phyloP scores from a whole-genome alignment of 2,329 filamentous ascomycete genomes.

The Neonectria ditissima region DNA sequence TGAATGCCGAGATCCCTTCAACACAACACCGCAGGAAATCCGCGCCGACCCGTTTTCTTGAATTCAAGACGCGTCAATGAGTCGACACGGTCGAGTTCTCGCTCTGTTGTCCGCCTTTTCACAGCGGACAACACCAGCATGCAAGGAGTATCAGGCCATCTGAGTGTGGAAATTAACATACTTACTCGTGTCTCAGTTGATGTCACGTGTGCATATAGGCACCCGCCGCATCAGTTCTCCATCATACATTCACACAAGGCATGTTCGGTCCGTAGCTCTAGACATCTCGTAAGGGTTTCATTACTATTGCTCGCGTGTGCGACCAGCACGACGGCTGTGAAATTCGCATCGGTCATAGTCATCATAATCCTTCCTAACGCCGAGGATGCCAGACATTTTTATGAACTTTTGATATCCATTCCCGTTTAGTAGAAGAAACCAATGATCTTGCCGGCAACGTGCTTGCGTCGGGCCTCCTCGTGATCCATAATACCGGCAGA shows the following conservation, averaged over 20 bases:
- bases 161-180: not conserved
- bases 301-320: conserved; percentile 51
- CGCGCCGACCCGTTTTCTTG: not conserved
- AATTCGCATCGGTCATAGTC: conserved; percentile 53
- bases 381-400: conserved; percentile 49
- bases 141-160: not conserved
- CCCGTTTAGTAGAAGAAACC: conserved; percentile 95
- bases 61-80: not conserved
- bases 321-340: conserved; percentile 47
- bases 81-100: not conserved
- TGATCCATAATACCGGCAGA: conserved; percentile 99
- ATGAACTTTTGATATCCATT: conserved; percentile 43
- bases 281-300: conserved; percentile 50
- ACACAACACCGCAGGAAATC: not conserved
- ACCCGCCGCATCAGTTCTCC: not conserved
- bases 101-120: not conserved
- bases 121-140: not conserved
- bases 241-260: conserved; percentile 17
- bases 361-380: conserved; percentile 52
- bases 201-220: not conserved
- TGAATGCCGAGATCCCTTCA: not conserved
- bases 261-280: conserved; percentile 30
- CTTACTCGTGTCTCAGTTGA: not conserved
- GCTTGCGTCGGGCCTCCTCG: conserved; percentile 99
- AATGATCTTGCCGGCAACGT: conserved; percentile 99